These are phyloP conservation scores for Trametes hirsuta DNA, from an alignment of 1,284 basidiomycete genomes.

Conservation along the genomic window DNA sequence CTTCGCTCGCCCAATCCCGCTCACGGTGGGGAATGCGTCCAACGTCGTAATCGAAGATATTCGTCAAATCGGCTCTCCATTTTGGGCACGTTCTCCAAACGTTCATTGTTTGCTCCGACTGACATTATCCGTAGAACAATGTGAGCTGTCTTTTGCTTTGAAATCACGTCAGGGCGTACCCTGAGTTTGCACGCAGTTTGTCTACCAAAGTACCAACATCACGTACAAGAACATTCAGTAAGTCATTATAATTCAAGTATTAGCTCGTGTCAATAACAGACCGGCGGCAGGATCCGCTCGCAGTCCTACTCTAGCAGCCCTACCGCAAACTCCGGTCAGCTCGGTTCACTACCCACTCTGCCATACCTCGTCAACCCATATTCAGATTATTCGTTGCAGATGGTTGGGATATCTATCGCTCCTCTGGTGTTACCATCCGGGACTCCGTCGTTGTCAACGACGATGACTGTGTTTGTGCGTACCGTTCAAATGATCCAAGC, in stretches of 20 bases:
- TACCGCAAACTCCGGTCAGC: slow-evolving; percentile 36
- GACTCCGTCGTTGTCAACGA: slow-evolving; percentile 62
- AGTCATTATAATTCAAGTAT: not conserved
- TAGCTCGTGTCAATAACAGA: not conserved
- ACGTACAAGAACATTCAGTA: slow-evolving; percentile 37
- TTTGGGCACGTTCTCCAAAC: slow-evolving; percentile 36
- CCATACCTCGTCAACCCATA: not conserved
- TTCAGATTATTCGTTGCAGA: slow-evolving; percentile 44
- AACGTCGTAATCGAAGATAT: slow-evolving; percentile 60
- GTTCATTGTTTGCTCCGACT: not conserved
- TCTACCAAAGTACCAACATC: slow-evolving; percentile 38
- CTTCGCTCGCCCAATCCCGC: slow-evolving; percentile 61
- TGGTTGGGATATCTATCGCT: slow-evolving; percentile 68
- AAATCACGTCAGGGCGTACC: not conserved
- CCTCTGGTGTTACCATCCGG: slow-evolving; percentile 51
- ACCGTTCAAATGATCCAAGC: not conserved
- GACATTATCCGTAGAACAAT: slow-evolving; percentile 37
- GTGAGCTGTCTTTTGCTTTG: slow-evolving; percentile 19
- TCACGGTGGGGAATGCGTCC: slow-evolving; percentile 60
- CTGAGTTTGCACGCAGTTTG: slow-evolving; percentile 26
- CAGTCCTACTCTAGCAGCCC: slow-evolving; percentile 34
- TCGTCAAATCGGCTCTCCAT: slow-evolving; percentile 54
- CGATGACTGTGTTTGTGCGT: slow-evolving; percentile 59
- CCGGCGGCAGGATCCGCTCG: slow-evolving; percentile 28
- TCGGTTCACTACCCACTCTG: not conserved